These are phyloP conservation scores for Tolypocladium ophioglossoides DNA, from an alignment of 2,329 filamentous ascomycete species.

Conservation along the genomic window DNA sequence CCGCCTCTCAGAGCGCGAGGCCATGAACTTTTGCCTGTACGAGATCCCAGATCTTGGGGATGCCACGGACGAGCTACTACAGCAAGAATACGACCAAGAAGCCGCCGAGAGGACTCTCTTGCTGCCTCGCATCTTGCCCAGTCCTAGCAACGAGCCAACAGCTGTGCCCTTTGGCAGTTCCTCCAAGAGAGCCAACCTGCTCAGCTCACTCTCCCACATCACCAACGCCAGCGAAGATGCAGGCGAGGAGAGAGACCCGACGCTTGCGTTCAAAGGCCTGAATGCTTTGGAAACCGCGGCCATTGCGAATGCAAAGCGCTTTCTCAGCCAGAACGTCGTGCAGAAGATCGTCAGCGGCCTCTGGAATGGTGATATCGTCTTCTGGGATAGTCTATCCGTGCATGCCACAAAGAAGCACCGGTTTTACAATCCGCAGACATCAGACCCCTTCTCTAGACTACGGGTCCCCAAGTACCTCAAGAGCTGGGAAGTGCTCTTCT, in stretches of 20 bases:
- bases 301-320: slow-evolving; percentile 72
- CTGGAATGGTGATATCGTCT: slow-evolving; percentile 78
- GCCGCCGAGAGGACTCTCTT: slow-evolving; percentile 38
- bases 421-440: slow-evolving; percentile 57
- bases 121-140: slow-evolving; percentile 23
- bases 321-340: slow-evolving; percentile 68
- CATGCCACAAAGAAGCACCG: slow-evolving; percentile 65
- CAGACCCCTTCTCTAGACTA: slow-evolving; percentile 65
- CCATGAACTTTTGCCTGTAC: slow-evolving; percentile 63
- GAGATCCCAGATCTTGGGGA: slow-evolving; percentile 47
- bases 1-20: slow-evolving; percentile 60
- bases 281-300: slow-evolving; percentile 84
- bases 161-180: slow-evolving; percentile 25
- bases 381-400: slow-evolving; percentile 72
- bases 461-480: slow-evolving; percentile 78
- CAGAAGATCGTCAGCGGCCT: slow-evolving; percentile 78
- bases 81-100: slow-evolving; percentile 23
- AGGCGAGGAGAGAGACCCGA: slow-evolving; percentile 47
- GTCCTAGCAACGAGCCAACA: slow-evolving; percentile 9
- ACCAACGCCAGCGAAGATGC: slow-evolving; percentile 29
- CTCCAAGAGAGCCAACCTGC: slow-evolving; percentile 34
- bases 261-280: slow-evolving; percentile 62
- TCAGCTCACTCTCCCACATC: slow-evolving; percentile 45
- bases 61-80: slow-evolving; percentile 5
- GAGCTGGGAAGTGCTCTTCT: slow-evolving; percentile 74